phyloP scores from a whole-genome alignment of 2,329 filamentous ascomycete species.

The Pseudogymnoascus sp. region DNA sequence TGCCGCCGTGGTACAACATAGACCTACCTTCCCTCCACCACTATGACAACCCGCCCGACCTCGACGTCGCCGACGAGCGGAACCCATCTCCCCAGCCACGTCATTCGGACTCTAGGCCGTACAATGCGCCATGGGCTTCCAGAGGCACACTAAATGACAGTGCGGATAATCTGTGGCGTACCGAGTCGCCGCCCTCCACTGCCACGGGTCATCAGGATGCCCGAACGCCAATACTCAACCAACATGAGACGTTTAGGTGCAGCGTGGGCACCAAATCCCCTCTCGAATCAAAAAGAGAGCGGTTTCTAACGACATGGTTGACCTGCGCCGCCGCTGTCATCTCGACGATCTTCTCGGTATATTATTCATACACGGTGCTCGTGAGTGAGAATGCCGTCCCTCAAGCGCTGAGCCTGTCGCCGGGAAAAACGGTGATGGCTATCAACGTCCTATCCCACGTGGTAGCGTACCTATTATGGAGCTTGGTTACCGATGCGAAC shows the following conservation, averaged over 20 bases:
- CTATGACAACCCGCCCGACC: slow-evolving; percentile 7
- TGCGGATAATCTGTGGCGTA: neutral
- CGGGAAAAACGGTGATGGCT: slow-evolving; percentile 1
- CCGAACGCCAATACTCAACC: neutral
- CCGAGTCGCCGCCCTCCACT: neutral
- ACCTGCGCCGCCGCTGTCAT: neutral
- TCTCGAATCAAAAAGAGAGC: neutral
- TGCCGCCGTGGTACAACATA: slow-evolving; percentile 2
- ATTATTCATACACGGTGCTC: slow-evolving; percentile 5
- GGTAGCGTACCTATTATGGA: slow-evolving; percentile 1
- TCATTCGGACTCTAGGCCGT: neutral
- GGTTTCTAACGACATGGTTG: neutral
- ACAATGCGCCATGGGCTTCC: neutral
- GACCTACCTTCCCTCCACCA: neutral
- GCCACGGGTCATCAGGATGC: slow-evolving; percentile 3
- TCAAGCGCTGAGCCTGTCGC: neutral
- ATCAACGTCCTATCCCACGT: slow-evolving; percentile 4
- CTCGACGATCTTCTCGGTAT: neutral
- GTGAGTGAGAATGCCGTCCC: neutral
- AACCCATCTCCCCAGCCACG: neutral
- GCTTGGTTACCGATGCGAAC: slow-evolving; percentile 1
- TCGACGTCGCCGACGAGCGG: slow-evolving; percentile 5
- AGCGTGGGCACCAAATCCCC: slow-evolving; percentile 1
- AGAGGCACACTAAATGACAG: neutral
- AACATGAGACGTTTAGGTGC: neutral